phyloP scores from a whole-genome alignment of 257 asterid species.

The Nemophila menziesii region DNA sequence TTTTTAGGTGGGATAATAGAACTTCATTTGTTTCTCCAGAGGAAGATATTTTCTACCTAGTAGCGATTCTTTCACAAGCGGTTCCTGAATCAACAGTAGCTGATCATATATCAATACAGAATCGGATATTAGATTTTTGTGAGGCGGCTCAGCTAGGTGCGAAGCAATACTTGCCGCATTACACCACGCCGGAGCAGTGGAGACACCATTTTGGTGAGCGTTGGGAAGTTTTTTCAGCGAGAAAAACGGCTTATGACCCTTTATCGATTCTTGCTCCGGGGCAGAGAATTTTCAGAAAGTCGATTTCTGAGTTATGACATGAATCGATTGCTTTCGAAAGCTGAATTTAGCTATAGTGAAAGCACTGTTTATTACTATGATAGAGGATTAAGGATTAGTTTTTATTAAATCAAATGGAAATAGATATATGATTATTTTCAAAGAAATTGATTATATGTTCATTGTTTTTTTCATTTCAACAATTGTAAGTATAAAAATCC shows the following conservation, averaged over 20 bases:
- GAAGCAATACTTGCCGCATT: conserved; percentile 73
- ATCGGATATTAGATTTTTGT: conserved; percentile 53
- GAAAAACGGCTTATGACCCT: conserved; percentile 78
- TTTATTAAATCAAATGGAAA: not conserved
- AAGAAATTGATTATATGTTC: not conserved
- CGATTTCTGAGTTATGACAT: conserved; percentile 44
- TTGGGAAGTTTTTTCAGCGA: conserved; percentile 61
- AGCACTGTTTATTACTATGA: too few species aligned
- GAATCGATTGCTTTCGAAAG: not conserved
- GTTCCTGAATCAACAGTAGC: conserved; percentile 32
- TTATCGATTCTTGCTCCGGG: conserved; percentile 86
- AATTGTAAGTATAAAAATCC: not conserved
- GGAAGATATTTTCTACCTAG: conserved; percentile 71
- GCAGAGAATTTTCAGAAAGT: conserved; percentile 70
- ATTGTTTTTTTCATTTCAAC: not conserved
- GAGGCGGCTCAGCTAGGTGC: conserved; percentile 47
- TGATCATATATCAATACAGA: conserved; percentile 30
- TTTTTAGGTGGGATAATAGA: conserved; percentile 72
- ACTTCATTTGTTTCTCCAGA: conserved; percentile 78
- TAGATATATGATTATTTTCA: not conserved
- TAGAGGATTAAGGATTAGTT: not conserved
- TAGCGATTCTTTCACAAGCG: conserved; percentile 68
- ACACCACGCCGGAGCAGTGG: conserved; percentile 66
- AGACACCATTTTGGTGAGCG: conserved; percentile 54
- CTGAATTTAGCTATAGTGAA: conserved; percentile 5